These are phyloP conservation scores for Rhexocercosporidium sp. DNA, from an alignment of 2,329 filamentous ascomycete species.

Conservation along the genomic window DNA sequence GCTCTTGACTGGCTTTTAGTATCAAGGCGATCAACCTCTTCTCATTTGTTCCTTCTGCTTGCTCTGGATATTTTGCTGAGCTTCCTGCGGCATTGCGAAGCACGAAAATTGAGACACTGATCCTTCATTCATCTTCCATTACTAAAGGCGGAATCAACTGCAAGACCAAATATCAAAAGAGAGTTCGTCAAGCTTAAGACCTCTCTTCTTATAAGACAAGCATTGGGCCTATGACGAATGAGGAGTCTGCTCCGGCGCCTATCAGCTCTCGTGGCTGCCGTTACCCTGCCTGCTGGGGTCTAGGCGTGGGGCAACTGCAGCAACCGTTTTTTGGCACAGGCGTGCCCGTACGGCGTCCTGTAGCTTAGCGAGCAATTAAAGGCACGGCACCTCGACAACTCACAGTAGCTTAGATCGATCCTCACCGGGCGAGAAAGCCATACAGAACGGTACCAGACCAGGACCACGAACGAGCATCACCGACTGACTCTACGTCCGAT, in stretches of 20 bases:
- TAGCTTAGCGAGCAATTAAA: constrained; percentile 6
- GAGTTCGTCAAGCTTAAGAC: background rate
- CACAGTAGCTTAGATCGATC: background rate
- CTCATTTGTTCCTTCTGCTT: background rate
- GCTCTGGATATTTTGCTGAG: background rate
- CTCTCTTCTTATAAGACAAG: background rate
- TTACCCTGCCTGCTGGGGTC: background rate
- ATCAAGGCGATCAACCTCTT: too few relatives aligned
- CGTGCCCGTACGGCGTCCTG: background rate
- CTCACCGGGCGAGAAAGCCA: background rate
- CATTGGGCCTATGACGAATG: background rate
- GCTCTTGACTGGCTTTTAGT: background rate
- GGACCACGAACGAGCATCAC: background rate
- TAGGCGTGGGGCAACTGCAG: constrained; percentile 2
- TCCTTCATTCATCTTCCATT: background rate
- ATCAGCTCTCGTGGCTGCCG: background rate
- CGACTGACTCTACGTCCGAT: background rate
- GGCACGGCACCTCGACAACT: constrained; percentile 4
- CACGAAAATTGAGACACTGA: too few relatives aligned
- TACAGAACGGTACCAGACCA: background rate
- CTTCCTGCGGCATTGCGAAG: too few relatives aligned
- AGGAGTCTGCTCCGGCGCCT: constrained; percentile 5
- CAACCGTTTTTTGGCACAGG: background rate
- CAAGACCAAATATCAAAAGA: background rate
- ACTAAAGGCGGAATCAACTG: background rate